Evolutionary conservation across 257 asterid species (phyloP).

Genomic region (Solanum commersonii): DNA sequence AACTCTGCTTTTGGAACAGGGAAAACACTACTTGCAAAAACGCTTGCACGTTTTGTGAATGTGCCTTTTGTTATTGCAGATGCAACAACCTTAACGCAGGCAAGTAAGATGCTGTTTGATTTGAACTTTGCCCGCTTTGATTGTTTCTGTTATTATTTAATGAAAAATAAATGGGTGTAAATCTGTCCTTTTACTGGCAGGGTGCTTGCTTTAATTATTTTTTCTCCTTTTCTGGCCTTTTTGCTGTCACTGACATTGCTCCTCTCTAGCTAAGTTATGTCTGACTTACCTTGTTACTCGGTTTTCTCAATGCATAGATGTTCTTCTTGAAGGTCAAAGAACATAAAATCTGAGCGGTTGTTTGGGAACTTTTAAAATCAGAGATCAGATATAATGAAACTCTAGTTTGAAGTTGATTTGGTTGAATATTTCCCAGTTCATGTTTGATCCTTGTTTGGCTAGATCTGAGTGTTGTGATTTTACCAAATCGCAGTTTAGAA

Average conservation of each 20-base stretch:
- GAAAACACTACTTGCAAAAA: slow-evolving; percentile 86
- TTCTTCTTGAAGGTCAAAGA: background rate
- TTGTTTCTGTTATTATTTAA: background rate
- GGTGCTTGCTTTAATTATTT: background rate
- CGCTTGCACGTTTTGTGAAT: slow-evolving; percentile 92
- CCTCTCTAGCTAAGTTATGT: background rate
- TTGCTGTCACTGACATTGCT: background rate
- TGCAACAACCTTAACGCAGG: slow-evolving; percentile 93
- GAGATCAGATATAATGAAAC: background rate
- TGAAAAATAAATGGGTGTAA: background rate
- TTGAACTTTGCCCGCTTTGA: background rate
- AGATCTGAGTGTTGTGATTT: background rate
- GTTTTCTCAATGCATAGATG: background rate
- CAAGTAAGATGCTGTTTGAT: slow-evolving; percentile 9
- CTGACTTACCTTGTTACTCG: background rate
- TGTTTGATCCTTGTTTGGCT: background rate
- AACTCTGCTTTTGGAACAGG: slow-evolving; percentile 35
- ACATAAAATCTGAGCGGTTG: background rate
- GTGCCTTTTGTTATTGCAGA: slow-evolving; percentile 93
- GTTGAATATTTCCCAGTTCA: background rate
- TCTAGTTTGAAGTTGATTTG: background rate
- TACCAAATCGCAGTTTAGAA: background rate
- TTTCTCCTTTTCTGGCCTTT: background rate
- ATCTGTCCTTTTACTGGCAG: background rate
- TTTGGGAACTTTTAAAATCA: background rate